Evolutionary conservation across 2,329 filamentous ascomycete genomes (phyloP), one percentile per base, ranked within the genome.

Genomic region (Claviceps pazoutovae): DNA sequence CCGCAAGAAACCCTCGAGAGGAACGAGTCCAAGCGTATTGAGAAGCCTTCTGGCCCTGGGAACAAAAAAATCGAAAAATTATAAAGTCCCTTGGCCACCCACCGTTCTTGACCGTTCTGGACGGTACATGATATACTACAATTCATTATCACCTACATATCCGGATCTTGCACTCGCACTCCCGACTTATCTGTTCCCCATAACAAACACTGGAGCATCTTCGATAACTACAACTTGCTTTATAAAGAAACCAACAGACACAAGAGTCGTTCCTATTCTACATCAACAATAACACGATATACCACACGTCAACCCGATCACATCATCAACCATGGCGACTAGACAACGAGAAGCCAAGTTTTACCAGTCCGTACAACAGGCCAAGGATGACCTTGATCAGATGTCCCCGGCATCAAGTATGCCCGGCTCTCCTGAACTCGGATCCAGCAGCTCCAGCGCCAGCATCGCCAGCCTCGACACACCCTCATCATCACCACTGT

Each of bases 101-200:
- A 69, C 67, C 67, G 67, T 69, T 68, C 65, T 57, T 63, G 64
- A 69, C 67, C 67, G 67, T 69, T 68, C 65, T 57, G 62, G 64
- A 69, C 67, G 67, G 67, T 69, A 66, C 58, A 56, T 41, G 47
- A 48, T 52, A 50, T 45, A 47, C 48, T 34, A 5, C 8, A 49
- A 5, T 5, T 52, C 55, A 57, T 53, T 7, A n/a, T 54, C 14
- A 30, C 16, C 8, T 17, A 19, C 2, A 19, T 19, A 13, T 52
- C 56, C 51, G 58, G 53, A 30, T 44, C 49, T 9, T 16, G 49
- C 46, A 52, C 19, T 46, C 42, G 36, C 49, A 23, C 37, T 16
- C n/a, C 45, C 39, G 48, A 17, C 19, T 23, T 23, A n/a, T 44
- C 44, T 23, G 14, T 44, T 48, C 46, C 48, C 51, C 55, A 51